Base-by-base conservation (phyloP, 345 rosid species). In the Linum tenue region DNA sequence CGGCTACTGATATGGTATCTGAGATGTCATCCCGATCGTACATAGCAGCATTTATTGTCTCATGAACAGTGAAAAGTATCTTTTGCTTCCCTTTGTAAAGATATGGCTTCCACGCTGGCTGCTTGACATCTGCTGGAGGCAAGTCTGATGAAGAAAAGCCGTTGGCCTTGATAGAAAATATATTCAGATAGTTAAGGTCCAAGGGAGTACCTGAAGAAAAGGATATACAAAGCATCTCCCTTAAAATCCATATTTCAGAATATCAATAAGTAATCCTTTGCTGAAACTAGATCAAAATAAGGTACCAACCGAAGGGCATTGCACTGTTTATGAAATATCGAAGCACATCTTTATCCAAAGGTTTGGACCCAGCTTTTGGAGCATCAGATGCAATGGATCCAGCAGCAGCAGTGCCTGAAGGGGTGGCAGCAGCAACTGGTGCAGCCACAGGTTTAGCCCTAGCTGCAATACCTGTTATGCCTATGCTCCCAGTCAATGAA, bases 51-150 rank as follows among this genome's bases (percentile, higher is more conserved):
- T 81, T 76, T 61, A 88, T 69, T 3, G 83, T 90, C 79, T 92
- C 95, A 43, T 81, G 85, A 73, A 85, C 78, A 51, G 98, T 88
- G 76, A 92, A 92, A 7, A 88, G 62, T 42, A 90, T 73, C 73
- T 84, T 84, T 72, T 90, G 94, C 74, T 83, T 92, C 81, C 96
- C 97, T 76, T 80, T 90, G 81, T 82, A 88, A 65, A 92, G 75
- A 81, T 92, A 86, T 43, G 98, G 92, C 72, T 92, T 90, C 97
- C 98, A 92, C 66, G 90, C 90, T 59, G 97, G 97, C 72, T 86
- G 97, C 79, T 88, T 92, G 71, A 83, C 76, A 59, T 92, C 97
- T 63, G 81, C 78, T 22, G 85, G 92, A 67, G 95, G 96, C 62
- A 78, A 72, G 64, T 90, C 98, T 60, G 84, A 79, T 36, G 95